These are phyloP conservation scores for Salvia sclarea DNA, from an alignment of 305 asterid species.

Conservation along the genomic window DNA sequence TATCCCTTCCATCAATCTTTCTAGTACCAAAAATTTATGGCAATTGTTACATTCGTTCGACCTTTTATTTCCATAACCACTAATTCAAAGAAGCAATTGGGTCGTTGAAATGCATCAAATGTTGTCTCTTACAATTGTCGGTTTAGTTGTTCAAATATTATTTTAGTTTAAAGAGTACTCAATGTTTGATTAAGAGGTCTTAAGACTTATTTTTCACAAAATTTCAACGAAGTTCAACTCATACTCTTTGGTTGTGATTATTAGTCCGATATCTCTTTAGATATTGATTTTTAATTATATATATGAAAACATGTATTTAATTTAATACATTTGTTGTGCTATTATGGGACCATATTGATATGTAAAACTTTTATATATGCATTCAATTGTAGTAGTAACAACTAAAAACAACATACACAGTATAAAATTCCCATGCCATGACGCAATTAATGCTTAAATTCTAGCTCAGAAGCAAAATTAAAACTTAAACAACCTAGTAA, in stretches of 20 bases:
- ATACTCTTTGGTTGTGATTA: too few relatives aligned
- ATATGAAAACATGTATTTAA: background rate
- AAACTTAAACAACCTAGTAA: background rate
- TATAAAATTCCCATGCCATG: background rate
- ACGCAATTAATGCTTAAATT: background rate
- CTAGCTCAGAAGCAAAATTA: background rate
- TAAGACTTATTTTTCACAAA: too few relatives aligned
- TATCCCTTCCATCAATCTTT: background rate
- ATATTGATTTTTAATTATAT: background rate
- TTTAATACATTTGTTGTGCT: background rate
- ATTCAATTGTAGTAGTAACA: background rate
- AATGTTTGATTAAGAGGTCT: too few relatives aligned
- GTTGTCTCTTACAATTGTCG: background rate
- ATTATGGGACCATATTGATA: background rate
- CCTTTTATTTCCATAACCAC: background rate
- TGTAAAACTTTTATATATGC: background rate
- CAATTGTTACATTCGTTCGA: background rate
- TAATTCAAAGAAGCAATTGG: background rate
- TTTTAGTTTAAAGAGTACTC: too few relatives aligned
- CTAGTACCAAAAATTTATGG: background rate
- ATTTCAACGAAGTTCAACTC: too few relatives aligned
- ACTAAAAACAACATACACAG: background rate
- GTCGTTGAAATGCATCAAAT: background rate
- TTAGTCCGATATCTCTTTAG: too few relatives aligned
- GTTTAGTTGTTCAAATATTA: background rate